Evolutionary conservation across 148 eudicot species (phyloP), one percentile per base, ranked within the genome.

Genomic region (Dysphania ambrosioides): DNA sequence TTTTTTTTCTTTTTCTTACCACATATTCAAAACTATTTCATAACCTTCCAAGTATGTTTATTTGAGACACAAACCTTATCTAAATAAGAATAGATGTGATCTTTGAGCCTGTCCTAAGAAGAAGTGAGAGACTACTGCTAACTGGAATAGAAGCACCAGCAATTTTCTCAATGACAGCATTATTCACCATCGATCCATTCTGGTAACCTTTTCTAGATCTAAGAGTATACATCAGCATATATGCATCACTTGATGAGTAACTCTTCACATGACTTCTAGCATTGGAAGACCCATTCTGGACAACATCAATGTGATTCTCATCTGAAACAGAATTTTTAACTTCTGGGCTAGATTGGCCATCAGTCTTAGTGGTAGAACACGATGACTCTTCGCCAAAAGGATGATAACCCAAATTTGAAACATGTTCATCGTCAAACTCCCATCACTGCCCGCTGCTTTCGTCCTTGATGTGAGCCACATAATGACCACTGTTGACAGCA

Each of bases 401-500:
- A 78, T 95, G 92, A 76, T 34, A 77, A 64, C 96, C 97, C 72
- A 95, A 86, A 42, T 79, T 87, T 41, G 97, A 86, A 53, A 95
- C 99, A 68, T 84, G 87, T 78, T 95, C 99, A 76, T 95, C 99
- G 76, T 95, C 99, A 81, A 95, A 95, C 78, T 95, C 93, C 97
- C 97, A 95, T 97, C 99, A 95, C 66, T 86, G 84, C 82, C 89
- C 91, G 30, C 87, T 88, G 61, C 76, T 88, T 79, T 86, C 88
- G 84, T 95, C 88, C 85, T 89, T 92, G 56, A 95, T 90, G 78
- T 95, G 90, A 40, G 99, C 99, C 55, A 91, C 83, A 75, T 95
- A 95, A 66, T 95, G 99, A 66, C 99, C 99, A 82, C 97, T 92
- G 74, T 95, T 92, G 21, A 87, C 97, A 79, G 97, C 99, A 77